Conservation (phyloP, 306 rosid species). For the Oxytropis ochrocephala region DNA sequence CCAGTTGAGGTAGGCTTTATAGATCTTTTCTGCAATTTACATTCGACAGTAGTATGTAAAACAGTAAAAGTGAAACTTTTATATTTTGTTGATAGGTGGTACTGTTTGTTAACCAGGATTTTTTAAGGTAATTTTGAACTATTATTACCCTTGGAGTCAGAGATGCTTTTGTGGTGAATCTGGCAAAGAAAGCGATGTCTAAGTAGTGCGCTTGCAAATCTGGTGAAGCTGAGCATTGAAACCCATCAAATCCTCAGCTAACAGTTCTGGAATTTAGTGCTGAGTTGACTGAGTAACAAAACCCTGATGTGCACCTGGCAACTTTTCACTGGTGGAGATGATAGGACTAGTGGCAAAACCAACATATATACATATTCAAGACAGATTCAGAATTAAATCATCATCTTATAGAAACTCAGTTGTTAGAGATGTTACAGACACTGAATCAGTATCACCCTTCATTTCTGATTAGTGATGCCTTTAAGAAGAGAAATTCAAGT, state of each 20-base stretch:
- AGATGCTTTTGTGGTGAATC: slow-evolving; percentile 19
- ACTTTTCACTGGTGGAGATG: slow-evolving; percentile 3
- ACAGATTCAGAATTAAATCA: neutral
- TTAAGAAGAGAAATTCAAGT: slow-evolving; percentile 25
- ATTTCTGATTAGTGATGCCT: slow-evolving; percentile 22
- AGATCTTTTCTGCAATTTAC: neutral
- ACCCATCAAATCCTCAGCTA: slow-evolving; percentile 4
- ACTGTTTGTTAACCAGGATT: neutral
- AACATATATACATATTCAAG: neutral
- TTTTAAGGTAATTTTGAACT: neutral
- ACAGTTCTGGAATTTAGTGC: slow-evolving; percentile 15
- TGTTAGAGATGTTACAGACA: slow-evolving; percentile 26
- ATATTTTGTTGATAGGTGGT: neutral
- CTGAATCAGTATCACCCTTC: slow-evolving; percentile 18
- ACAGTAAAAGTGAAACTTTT: neutral
- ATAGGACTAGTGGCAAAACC: neutral
- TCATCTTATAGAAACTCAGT: neutral
- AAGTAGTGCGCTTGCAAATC: neutral
- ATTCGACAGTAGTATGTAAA: neutral
- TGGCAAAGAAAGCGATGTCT: neutral
- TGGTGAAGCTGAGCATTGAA: neutral
- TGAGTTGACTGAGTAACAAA: slow-evolving; percentile 1
- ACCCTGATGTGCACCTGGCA: slow-evolving; percentile 6
- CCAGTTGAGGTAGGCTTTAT: no score
- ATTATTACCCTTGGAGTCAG: neutral